Evolutionary conservation across 306 rosid species (phyloP).

Genomic region (Quercus ilex): DNA sequence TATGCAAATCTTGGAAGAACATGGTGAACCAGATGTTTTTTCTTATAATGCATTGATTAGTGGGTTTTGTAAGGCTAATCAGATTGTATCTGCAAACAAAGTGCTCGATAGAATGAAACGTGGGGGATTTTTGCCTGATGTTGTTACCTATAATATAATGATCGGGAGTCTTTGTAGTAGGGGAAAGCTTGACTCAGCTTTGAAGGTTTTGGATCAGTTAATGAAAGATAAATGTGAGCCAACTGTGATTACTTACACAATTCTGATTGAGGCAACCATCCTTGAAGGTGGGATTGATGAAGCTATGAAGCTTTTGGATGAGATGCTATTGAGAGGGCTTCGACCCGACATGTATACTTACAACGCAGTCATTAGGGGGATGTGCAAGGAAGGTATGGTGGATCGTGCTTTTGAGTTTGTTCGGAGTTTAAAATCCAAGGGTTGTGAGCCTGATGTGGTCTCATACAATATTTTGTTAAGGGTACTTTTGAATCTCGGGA

Average conservation of each 20-base stretch:
- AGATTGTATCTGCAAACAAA: constrained; percentile 47
- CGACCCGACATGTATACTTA: constrained; percentile 68
- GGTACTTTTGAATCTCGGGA: constrained; percentile 54
- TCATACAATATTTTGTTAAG: constrained; percentile 63
- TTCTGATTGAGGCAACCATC: constrained; percentile 80
- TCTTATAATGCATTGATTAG: constrained; percentile 76
- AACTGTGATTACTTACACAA: constrained; percentile 72
- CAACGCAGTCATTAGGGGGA: constrained; percentile 65
- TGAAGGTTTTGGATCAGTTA: constrained; percentile 59
- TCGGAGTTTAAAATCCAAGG: constrained; percentile 39
- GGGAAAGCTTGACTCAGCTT: constrained; percentile 53
- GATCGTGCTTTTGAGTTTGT: constrained; percentile 67
- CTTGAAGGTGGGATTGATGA: constrained; percentile 57
- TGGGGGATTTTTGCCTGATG: constrained; percentile 66
- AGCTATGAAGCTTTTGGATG: constrained; percentile 67
- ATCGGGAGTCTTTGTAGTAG: constrained; percentile 71
- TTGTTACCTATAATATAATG: constrained; percentile 80
- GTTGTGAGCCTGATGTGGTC: constrained; percentile 58
- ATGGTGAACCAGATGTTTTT: constrained; percentile 79
- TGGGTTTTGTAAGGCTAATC: constrained; percentile 60
- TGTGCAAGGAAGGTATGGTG: constrained; percentile 69
- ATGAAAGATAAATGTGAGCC: constrained; percentile 68
- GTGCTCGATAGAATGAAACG: constrained; percentile 71
- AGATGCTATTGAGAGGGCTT: constrained; percentile 66
- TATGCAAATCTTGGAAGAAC: constrained; percentile 68